A percentile compares a stretch with the other conserved stretches of the same genome.
Conservation (phyloP, 495 filamentous ascomycete genomes). For the Penicillium lagena region DNA sequence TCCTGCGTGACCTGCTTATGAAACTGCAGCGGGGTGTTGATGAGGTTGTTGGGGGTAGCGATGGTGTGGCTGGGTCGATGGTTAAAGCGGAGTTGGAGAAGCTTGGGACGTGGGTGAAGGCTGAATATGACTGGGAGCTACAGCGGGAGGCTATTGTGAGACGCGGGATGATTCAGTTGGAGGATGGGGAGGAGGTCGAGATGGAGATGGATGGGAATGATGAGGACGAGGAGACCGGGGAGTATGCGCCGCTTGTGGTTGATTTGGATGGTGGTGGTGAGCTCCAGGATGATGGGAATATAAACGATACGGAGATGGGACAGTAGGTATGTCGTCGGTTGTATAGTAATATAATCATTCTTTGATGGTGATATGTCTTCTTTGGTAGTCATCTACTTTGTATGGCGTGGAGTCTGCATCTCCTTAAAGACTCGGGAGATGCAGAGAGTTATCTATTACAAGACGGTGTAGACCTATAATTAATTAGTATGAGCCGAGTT, state of each 20-base stretch:
- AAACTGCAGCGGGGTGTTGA: conserved; percentile 43
- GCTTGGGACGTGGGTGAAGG: conserved; percentile 48
- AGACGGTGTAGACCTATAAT: no score
- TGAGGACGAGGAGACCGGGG: conserved; percentile 77
- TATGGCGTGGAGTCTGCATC: no score
- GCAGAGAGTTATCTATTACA: no score
- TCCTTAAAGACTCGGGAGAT: no score
- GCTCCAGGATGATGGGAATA: not conserved
- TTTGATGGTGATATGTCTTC: no score
- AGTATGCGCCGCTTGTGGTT: conserved; percentile 81
- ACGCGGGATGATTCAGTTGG: conserved; percentile 61
- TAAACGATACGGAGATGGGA: not conserved
- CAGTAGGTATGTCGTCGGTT: not conserved
- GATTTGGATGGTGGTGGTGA: conserved; percentile 40
- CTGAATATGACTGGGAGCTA: conserved; percentile 61
- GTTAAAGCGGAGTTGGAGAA: conserved; percentile 49
- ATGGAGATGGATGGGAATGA: conserved; percentile 70
- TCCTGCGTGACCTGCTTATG: conserved; percentile 48
- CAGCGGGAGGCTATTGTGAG: conserved; percentile 48
- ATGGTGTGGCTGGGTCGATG: conserved; percentile 10
- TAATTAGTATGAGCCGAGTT: no score
- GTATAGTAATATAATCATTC: no score
- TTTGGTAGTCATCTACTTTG: no score
- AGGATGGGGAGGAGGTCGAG: conserved; percentile 73
- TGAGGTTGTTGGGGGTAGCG: conserved; percentile 25